These are phyloP conservation scores for Gossypium rotundifolium DNA, from an alignment of 345 rosid genomes.

Conservation along the genomic window DNA sequence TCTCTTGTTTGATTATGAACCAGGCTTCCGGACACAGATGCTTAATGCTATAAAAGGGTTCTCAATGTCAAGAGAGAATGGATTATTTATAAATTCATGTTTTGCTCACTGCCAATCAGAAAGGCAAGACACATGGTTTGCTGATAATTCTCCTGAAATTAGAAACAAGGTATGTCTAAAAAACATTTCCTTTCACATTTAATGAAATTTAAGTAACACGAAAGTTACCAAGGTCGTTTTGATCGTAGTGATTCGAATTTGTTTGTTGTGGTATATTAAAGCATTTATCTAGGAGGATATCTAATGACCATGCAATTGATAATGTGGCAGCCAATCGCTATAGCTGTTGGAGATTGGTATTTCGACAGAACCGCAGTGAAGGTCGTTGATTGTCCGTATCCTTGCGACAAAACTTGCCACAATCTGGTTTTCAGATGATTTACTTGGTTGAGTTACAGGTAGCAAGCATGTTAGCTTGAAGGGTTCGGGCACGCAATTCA, in stretches of 20 bases:
- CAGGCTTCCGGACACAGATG: constrained; percentile 88
- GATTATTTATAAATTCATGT: constrained; percentile 85
- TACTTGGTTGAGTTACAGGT: neutral
- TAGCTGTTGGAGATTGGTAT: constrained; percentile 95
- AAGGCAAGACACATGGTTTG: constrained; percentile 95
- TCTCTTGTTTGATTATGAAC: constrained; percentile 7
- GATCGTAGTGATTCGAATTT: neutral
- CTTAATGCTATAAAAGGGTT: constrained; percentile 54
- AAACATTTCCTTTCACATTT: neutral
- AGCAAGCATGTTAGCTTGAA: neutral
- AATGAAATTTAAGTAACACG: neutral
- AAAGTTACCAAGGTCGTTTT: neutral
- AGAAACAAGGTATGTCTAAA: constrained; percentile 54
- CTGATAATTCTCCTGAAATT: constrained; percentile 69
- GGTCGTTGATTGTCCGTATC: constrained; percentile 78
- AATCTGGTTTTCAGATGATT: constrained; percentile 66
- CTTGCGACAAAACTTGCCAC: constrained; percentile 90
- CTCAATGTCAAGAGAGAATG: constrained; percentile 62
- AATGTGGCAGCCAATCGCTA: constrained; percentile 65
- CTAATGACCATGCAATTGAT: neutral
- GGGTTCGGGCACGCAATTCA: constrained; percentile 2
- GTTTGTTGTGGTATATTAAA: neutral
- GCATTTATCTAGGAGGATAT: neutral
- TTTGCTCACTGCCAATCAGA: constrained; percentile 97
- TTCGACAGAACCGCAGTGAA: constrained; percentile 60